phyloP scores from a whole-genome alignment of 2,329 filamentous ascomycete species.

The Periconia sp. region DNA sequence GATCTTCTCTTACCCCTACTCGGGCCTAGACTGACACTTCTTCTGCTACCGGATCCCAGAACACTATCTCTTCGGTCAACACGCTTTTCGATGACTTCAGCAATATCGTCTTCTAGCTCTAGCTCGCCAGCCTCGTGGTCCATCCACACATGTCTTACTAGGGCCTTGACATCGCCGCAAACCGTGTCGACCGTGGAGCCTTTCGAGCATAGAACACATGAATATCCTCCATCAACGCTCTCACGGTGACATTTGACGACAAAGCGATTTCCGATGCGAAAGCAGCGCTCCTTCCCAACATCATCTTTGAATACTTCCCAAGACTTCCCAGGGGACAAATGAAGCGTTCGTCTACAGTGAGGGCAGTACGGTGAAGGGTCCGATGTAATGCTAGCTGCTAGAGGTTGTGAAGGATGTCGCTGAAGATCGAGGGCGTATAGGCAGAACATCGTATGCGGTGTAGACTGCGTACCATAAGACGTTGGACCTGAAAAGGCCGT shows the following conservation, averaged over 20 bases:
- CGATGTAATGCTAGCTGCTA: constrained; percentile 31
- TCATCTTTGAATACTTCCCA: constrained; percentile 44
- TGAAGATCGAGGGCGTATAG: constrained; percentile 41
- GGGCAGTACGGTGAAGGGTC: constrained; percentile 36
- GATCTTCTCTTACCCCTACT: constrained; percentile 22
- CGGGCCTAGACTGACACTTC: constrained; percentile 35
- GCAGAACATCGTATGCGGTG: constrained; percentile 33
- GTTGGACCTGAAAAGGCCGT: constrained; percentile 31
- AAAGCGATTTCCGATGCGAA: constrained; percentile 43
- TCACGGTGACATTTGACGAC: constrained; percentile 44
- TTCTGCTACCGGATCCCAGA: constrained; percentile 24
- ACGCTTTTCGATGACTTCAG: constrained; percentile 34
- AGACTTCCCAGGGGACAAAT: constrained; percentile 41
- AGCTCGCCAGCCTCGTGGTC: constrained; percentile 39
- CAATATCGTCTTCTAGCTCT: constrained; percentile 39
- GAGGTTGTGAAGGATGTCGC: constrained; percentile 29
- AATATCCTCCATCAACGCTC: constrained; percentile 39
- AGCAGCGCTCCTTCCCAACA: constrained; percentile 33
- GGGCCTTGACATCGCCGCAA: constrained; percentile 45
- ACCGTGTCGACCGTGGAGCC: constrained; percentile 33
- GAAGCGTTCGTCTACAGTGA: constrained; percentile 33
- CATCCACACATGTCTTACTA: constrained; percentile 42
- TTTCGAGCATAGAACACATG: constrained; percentile 41
- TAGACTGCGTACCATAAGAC: constrained; percentile 23
- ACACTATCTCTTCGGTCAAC: constrained; percentile 32